These are phyloP conservation scores for Epicoccum nigrum DNA, from an alignment of 2,329 filamentous ascomycete species.

Conservation along the genomic window DNA sequence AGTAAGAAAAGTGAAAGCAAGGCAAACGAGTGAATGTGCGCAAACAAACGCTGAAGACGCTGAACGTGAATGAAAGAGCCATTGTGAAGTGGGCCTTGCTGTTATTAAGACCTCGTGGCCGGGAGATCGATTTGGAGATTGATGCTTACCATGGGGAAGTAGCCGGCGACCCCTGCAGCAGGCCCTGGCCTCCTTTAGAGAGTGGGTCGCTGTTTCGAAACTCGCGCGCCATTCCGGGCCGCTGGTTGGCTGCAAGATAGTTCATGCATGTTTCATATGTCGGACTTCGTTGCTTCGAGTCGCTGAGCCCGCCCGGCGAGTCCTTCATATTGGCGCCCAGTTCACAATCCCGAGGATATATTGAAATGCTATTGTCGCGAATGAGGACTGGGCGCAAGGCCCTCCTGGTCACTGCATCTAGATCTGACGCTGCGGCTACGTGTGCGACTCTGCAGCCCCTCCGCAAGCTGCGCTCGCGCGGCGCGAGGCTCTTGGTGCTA, in stretches of 20 bases:
- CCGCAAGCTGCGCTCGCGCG: constrained; percentile 1
- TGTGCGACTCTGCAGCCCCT: constrained; percentile 1
- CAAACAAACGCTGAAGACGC: constrained; percentile 26
- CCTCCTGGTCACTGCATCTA: constrained; percentile 3
- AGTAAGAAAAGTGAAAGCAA: constrained; percentile 10
- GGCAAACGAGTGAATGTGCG: constrained; percentile 33
- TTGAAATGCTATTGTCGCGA: not conserved
- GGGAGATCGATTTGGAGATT: constrained; percentile 13
- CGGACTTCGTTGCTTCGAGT: constrained; percentile 17
- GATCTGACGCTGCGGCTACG: not conserved
- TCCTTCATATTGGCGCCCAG: constrained; percentile 20
- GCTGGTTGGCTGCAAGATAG: constrained; percentile 9
- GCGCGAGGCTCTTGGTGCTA: not conserved
- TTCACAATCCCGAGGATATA: constrained; percentile 4
- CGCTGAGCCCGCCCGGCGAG: constrained; percentile 15
- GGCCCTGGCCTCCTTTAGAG: no score
- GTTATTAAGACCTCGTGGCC: constrained; percentile 14
- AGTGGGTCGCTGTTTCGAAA: constrained; percentile 11
- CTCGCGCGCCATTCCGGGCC: not conserved
- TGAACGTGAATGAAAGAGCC: constrained; percentile 23
- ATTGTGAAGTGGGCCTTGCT: constrained; percentile 25
- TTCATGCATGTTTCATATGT: constrained; percentile 27
- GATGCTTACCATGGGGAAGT: constrained; percentile 12
- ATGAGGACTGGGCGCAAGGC: constrained; percentile 7
- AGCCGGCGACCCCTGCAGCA: constrained; percentile 11